Percentiles rank a stretch among this genome's conserved stretches.
Evolutionary conservation across 495 filamentous ascomycete species (phyloP).

Genomic region (Terfezia boudieri): DNA sequence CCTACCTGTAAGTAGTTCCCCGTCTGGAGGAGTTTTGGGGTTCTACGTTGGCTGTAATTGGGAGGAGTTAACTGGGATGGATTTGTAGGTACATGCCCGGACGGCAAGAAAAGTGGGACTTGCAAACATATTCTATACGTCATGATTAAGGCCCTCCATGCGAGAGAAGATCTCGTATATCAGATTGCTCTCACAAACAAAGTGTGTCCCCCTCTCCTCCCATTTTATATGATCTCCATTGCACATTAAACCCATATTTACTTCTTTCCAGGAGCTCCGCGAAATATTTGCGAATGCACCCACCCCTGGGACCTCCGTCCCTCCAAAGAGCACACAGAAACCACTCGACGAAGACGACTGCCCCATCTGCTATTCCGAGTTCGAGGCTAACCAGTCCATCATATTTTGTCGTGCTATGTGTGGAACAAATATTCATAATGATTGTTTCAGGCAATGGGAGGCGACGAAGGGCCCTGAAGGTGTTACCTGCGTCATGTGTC

Average conservation of each 20-base stretch:
- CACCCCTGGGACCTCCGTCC: conserved; percentile 12
- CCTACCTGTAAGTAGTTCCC: conserved; percentile 26
- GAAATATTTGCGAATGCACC: conserved; percentile 28
- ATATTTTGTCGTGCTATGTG: conserved; percentile 41
- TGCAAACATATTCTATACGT: conserved; percentile 53
- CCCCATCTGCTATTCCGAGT: conserved; percentile 45
- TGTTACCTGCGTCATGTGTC: conserved; percentile 36
- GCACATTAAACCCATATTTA: background rate
- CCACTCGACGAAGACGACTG: conserved; percentile 36
- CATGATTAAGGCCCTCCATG: conserved; percentile 37
- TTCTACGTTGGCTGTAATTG: too few species aligned
- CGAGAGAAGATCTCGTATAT: conserved; percentile 34
- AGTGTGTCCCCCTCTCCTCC: background rate
- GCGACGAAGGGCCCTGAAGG: conserved; percentile 22
- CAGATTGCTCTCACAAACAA: conserved; percentile 32
- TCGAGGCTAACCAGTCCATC: conserved; percentile 32
- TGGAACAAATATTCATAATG: conserved; percentile 43
- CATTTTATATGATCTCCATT: background rate
- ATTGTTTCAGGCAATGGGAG: conserved; percentile 41
- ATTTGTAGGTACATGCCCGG: conserved; percentile 25
- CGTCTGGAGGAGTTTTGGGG: too few species aligned
- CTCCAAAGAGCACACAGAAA: conserved; percentile 20
- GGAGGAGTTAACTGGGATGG: background rate
- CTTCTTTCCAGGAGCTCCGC: conserved; percentile 27
- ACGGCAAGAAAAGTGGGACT: conserved; percentile 31